A percentile compares a stretch with the other conserved stretches of the same genome.
These are phyloP conservation scores for Poronia punctata DNA, from an alignment of 495 filamentous ascomycete genomes.

Conservation along the genomic window DNA sequence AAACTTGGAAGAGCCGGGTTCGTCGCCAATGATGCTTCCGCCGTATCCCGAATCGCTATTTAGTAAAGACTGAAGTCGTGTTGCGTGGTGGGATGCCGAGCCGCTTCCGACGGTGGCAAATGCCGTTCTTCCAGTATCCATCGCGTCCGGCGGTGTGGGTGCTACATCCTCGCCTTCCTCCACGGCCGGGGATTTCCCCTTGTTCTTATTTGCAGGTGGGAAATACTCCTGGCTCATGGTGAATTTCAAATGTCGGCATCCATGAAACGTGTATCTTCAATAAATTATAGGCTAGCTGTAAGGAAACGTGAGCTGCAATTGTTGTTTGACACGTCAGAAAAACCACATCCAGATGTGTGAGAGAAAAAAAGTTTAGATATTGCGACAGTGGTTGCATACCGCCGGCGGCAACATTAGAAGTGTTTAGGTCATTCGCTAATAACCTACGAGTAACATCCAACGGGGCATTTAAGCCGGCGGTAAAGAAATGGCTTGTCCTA, in stretches of 20 bases:
- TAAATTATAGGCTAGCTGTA: no score
- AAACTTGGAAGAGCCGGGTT: slow-evolving; percentile 18
- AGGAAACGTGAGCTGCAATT: background rate
- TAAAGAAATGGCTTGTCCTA: no score
- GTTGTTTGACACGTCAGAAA: background rate
- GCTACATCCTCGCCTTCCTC: slow-evolving; percentile 10
- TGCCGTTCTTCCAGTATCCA: slow-evolving; percentile 39
- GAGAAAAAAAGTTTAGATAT: no score
- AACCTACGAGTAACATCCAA: no score
- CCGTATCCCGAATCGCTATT: slow-evolving; percentile 91
- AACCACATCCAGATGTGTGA: no score
- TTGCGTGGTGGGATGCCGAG: slow-evolving; percentile 64
- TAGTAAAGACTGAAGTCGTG: slow-evolving; percentile 61
- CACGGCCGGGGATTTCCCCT: slow-evolving; percentile 30
- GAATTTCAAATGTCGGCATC: slow-evolving; percentile 9
- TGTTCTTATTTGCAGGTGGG: slow-evolving; percentile 38
- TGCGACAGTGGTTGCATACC: background rate
- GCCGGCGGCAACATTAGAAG: no score
- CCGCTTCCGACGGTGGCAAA: slow-evolving; percentile 89
- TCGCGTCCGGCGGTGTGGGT: slow-evolving; percentile 8
- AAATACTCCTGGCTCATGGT: slow-evolving; percentile 73
- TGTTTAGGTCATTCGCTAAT: no score
- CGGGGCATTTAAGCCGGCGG: background rate
- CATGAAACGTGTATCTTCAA: slow-evolving; percentile 5
- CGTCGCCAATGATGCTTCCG: slow-evolving; percentile 52